Evolutionary conservation across 352 stramenopile genomes (phyloP).

Genomic region (Aphanomyces stellatus): DNA sequence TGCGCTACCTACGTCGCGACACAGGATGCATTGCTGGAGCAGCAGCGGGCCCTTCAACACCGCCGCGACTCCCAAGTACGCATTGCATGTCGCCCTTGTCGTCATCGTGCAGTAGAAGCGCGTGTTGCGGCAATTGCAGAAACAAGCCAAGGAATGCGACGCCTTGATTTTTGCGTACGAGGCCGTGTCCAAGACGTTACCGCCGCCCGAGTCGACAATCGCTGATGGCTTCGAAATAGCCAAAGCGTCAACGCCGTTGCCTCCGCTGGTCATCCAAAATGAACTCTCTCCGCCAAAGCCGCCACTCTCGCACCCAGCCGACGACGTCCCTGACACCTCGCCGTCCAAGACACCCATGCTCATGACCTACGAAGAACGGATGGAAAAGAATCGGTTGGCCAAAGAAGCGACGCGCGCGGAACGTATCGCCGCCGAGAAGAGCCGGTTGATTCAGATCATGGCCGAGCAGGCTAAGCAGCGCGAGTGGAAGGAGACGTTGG

Average conservation of each 20-base stretch:
- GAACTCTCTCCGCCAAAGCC: background rate
- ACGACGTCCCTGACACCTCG: no score
- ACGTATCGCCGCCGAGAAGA: conserved; percentile 59
- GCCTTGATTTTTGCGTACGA: conserved; percentile 46
- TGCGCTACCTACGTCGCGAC: conserved; percentile 33
- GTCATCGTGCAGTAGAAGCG: conserved; percentile 24
- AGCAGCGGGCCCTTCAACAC: conserved; percentile 19
- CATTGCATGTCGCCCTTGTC: conserved; percentile 22
- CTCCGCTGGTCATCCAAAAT: no score
- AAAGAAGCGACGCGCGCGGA: conserved; percentile 47
- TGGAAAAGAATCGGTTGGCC: conserved; percentile 41
- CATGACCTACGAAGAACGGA: conserved; percentile 66
- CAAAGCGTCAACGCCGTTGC: no score
- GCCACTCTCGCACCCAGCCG: background rate
- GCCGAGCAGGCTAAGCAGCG: conserved; percentile 10
- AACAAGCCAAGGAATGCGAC: conserved; percentile 44
- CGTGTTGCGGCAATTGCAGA: conserved; percentile 34
- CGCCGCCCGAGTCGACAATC: no score
- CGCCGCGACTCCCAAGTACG: background rate
- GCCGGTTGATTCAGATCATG: conserved; percentile 26
- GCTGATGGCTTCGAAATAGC: no score
- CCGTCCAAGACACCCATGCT: conserved; percentile 43
- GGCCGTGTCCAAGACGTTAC: conserved; percentile 29
- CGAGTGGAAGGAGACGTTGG: conserved; percentile 5
- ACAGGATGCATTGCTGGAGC: conserved; percentile 26